phyloP scores from a whole-genome alignment of 2,329 filamentous ascomycete genomes.

The Colletotrichum incanum region DNA sequence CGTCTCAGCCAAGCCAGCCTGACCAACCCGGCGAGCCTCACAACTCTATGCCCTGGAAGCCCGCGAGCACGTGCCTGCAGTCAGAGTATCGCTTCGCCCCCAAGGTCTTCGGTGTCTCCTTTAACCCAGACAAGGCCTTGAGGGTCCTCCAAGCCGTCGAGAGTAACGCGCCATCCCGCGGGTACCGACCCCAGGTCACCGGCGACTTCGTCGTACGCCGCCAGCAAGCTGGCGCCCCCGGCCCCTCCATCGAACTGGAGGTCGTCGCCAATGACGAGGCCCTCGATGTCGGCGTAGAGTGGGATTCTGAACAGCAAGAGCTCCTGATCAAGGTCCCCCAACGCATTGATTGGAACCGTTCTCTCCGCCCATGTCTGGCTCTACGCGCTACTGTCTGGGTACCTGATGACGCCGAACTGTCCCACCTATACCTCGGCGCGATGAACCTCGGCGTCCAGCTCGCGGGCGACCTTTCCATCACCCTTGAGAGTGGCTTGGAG shows the following conservation, averaged over 20 bases:
- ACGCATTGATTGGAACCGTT: conserved; percentile 49
- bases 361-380: conserved; percentile 61
- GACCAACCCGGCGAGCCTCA: conserved; percentile 32
- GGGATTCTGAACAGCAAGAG: conserved; percentile 54
- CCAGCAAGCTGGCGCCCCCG: conserved; percentile 49
- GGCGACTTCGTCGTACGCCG: conserved; percentile 64
- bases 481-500: conserved; percentile 47
- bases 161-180: conserved; percentile 43
- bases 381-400: conserved; percentile 64
- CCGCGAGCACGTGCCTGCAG: conserved; percentile 24
- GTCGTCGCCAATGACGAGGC: conserved; percentile 61
- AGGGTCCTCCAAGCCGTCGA: conserved; percentile 57
- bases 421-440: conserved; percentile 54
- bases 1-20: conserved; percentile 17
- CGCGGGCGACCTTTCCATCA: conserved; percentile 57
- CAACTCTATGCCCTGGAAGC: conserved; percentile 28
- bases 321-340: conserved; percentile 59
- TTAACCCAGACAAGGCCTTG: conserved; percentile 55
- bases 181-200: conserved; percentile 55
- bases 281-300: conserved; percentile 54
- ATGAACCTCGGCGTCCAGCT: conserved; percentile 59
- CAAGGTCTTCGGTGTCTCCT: conserved; percentile 50
- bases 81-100: conserved; percentile 49
- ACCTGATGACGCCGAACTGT: conserved; percentile 58
- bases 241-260: conserved; percentile 61